Conservation (phyloP, 805 yeast genomes). For the Yarrowia sp. region DNA sequence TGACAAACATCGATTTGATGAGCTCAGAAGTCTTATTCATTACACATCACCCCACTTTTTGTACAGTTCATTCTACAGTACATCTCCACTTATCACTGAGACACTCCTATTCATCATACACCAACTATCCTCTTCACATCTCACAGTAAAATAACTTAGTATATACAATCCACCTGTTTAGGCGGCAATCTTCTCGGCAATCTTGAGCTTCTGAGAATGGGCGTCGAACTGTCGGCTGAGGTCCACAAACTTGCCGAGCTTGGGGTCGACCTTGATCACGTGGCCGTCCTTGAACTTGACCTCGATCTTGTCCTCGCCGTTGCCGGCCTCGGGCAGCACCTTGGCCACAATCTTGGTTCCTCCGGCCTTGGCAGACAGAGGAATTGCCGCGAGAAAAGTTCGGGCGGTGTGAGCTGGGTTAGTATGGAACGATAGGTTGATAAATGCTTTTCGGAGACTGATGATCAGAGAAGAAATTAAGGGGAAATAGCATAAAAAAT, state of each 20-base stretch:
- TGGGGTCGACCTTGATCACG: conserved; percentile 69
- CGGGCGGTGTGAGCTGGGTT: conserved; percentile 39
- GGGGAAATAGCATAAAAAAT: no score
- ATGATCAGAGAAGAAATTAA: no score
- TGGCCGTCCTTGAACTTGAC: conserved; percentile 63
- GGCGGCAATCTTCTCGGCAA: conserved; percentile 56
- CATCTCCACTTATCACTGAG: no score
- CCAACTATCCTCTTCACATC: not conserved
- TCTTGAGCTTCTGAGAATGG: conserved; percentile 74
- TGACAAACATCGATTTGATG: no score
- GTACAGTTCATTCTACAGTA: no score
- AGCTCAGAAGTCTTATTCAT: no score
- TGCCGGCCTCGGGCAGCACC: conserved; percentile 34
- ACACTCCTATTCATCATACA: no score
- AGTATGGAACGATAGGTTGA: not conserved
- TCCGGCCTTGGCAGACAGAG: conserved; percentile 34
- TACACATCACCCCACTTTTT: no score
- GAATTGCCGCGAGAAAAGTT: conserved; percentile 36
- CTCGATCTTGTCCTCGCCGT: conserved; percentile 36
- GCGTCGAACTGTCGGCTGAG: conserved; percentile 67
- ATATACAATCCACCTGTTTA: conserved; percentile 12
- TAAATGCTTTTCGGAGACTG: no score
- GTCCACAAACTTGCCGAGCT: conserved; percentile 60
- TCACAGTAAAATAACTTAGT: conserved; percentile 35
- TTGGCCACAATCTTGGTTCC: conserved; percentile 38